Conservation (phyloP, 345 rosid genomes). For the Rhodamnia argentea region DNA sequence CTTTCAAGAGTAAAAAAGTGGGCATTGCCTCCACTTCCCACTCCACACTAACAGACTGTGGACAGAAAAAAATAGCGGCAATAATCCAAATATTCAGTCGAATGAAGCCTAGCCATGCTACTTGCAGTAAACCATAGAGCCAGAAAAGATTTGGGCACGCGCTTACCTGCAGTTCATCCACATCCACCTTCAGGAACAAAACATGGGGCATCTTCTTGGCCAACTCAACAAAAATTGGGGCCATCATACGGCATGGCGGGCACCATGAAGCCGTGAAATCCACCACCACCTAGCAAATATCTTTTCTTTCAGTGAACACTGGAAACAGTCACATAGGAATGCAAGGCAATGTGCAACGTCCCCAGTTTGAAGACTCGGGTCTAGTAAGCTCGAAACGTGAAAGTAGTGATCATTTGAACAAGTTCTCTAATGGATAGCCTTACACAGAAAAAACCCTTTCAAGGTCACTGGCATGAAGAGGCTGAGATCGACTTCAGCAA, state of each 20-base stretch:
- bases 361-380: neutral
- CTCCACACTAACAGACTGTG: neutral
- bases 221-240: constrained; percentile 15
- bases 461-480: neutral
- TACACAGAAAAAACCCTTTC: neutral
- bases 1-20: neutral
- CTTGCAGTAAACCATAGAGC: neutral
- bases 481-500: neutral
- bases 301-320: neutral
- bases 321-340: neutral
- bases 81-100: neutral
- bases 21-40: neutral
- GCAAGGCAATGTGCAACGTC: neutral
- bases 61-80: neutral
- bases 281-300: constrained; percentile 9
- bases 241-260: constrained; percentile 20
- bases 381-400: neutral
- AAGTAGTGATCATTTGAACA: neutral
- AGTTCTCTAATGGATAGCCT: neutral
- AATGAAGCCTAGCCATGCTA: neutral
- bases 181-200: constrained; percentile 26
- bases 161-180: constrained; percentile 15
- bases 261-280: constrained; percentile 36
- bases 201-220: constrained; percentile 17
- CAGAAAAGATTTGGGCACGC: neutral